phyloP scores from a whole-genome alignment of 2,329 filamentous ascomycete genomes.

The Fusarium zealandicum region DNA sequence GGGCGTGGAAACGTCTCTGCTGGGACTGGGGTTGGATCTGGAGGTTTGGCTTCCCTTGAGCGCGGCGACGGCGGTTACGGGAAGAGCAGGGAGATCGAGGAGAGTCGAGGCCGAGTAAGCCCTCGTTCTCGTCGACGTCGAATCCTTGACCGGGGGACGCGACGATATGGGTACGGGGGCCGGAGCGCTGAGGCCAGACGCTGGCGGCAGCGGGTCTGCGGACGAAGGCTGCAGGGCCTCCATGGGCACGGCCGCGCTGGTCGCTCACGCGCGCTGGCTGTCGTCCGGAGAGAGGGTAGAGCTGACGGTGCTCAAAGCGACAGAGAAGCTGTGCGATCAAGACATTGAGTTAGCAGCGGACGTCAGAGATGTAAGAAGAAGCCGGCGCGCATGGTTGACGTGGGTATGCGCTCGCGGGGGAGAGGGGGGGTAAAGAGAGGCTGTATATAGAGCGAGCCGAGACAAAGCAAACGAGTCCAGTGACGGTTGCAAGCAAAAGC shows the following conservation, averaged over 20 bases:
- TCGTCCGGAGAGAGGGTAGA: constrained; percentile 36
- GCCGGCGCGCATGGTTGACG: constrained; percentile 24
- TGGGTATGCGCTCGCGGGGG: constrained; percentile 14
- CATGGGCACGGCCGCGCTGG: constrained; percentile 39
- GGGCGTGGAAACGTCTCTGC: constrained; percentile 20
- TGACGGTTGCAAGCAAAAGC: not conserved
- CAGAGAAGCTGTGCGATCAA: constrained; percentile 31
- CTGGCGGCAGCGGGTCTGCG: constrained; percentile 39
- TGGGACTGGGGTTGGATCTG: constrained; percentile 14
- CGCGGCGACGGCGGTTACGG: constrained; percentile 1
- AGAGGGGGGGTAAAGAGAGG: not conserved
- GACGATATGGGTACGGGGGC: constrained; percentile 32
- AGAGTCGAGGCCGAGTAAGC: constrained; percentile 16
- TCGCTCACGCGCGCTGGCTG: constrained; percentile 30
- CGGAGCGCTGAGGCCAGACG: constrained; percentile 41
- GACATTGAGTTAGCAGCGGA: constrained; percentile 39
- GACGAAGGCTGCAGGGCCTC: constrained; percentile 40
- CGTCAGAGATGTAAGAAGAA: constrained; percentile 7
- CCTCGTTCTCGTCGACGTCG: constrained; percentile 29
- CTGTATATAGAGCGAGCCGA: not conserved
- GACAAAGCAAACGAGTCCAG: not conserved
- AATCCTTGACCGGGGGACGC: constrained; percentile 37
- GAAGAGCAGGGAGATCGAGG: constrained; percentile 7
- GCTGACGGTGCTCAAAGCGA: constrained; percentile 40
- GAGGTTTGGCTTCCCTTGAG: constrained; percentile 21